These are phyloP conservation scores for Colletotrichum kahawae DNA, from an alignment of 2,329 filamentous ascomycete species.

Conservation along the genomic window DNA sequence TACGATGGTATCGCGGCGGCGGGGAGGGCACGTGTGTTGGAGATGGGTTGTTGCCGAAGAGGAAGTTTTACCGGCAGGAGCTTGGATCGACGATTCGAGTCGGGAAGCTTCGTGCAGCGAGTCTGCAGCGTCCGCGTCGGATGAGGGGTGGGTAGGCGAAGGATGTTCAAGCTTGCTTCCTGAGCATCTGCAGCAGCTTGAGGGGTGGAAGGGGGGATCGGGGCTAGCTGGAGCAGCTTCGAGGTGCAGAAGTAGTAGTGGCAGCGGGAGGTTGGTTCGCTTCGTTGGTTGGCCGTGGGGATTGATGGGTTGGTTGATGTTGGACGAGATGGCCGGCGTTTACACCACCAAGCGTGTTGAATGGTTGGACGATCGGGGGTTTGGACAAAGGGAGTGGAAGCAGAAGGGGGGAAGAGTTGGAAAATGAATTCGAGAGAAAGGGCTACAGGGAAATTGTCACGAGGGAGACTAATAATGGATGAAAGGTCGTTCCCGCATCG, in stretches of 20 bases:
- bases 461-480: constrained; percentile 15
- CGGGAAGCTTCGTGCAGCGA: constrained; percentile 11
- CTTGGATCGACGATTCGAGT: constrained; percentile 1
- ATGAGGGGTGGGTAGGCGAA: not conserved
- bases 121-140: not conserved
- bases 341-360: not conserved
- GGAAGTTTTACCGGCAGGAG: not conserved
- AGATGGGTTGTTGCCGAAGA: not conserved
- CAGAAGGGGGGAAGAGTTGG: not conserved
- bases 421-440: not conserved
- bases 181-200: not conserved
- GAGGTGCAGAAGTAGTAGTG: constrained; percentile 1
- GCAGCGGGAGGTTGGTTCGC: constrained; percentile 2
- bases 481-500: constrained; percentile 15
- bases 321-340: not conserved
- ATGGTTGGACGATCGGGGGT: not conserved
- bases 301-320: not conserved
- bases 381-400: not conserved
- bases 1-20: not conserved
- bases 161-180: constrained; percentile 13
- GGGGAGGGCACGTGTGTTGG: not conserved
- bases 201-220: not conserved
- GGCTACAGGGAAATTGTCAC: constrained; percentile 12
- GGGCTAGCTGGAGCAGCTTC: not conserved
- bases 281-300: not conserved